phyloP scores from a whole-genome alignment of 1,284 basidiomycete species.

The Cutaneotrichosporon sp. region DNA sequence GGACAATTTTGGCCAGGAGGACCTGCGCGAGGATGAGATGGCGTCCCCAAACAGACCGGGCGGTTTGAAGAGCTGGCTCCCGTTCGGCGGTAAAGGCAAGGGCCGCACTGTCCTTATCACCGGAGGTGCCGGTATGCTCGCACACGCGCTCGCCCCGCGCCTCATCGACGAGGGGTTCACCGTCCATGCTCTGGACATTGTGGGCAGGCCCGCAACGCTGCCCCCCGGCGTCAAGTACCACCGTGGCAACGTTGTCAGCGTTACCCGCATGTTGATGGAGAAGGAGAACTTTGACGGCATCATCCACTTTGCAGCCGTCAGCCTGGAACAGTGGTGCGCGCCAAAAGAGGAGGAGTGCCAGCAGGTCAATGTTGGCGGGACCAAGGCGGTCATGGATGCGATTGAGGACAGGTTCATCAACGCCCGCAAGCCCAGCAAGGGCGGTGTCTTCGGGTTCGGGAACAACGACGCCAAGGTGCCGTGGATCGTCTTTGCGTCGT shows the following conservation, averaged over 20 bases:
- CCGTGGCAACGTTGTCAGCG: conserved; percentile 14
- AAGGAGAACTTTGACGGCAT: conserved; percentile 30
- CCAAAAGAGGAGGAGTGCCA: conserved; percentile 34
- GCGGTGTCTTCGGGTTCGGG: conserved; percentile 4
- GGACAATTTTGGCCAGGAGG: background rate
- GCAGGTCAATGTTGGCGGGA: conserved; percentile 37
- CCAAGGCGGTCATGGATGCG: conserved; percentile 27
- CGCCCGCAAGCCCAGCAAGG: background rate
- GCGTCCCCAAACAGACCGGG: background rate
- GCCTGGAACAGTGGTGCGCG: conserved; percentile 39
- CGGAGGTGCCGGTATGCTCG: conserved; percentile 42
- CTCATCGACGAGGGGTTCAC: conserved; percentile 16
- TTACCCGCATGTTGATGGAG: background rate
- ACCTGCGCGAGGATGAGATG: conserved; percentile 11
- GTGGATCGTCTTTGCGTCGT: conserved; percentile 42
- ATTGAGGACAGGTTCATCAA: conserved; percentile 14
- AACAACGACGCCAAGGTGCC: conserved; percentile 16
- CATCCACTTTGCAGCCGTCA: conserved; percentile 43
- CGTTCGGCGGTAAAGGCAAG: conserved; percentile 44
- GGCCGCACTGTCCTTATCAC: conserved; percentile 32
- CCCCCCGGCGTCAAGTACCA: conserved; percentile 20
- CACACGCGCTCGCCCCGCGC: conserved; percentile 16
- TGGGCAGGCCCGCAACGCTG: conserved; percentile 19
- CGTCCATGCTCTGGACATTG: conserved; percentile 35
- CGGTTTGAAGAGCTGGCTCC: conserved; percentile 2